phyloP scores from a whole-genome alignment of 2,329 filamentous ascomycete genomes.

The Beauveria sp. region DNA sequence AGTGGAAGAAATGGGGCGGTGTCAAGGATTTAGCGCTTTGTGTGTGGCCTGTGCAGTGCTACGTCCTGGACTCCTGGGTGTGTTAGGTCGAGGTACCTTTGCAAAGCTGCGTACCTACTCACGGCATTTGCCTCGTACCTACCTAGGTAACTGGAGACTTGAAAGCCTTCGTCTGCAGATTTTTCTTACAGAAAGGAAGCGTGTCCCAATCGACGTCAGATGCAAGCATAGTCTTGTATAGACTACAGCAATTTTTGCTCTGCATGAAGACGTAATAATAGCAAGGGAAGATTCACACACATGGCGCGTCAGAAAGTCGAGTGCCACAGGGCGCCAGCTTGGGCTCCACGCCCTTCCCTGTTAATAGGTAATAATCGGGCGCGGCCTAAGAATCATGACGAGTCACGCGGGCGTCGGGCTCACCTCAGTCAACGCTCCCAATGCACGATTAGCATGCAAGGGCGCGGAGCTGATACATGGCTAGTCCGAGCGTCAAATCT shows the following conservation, averaged over 20 bases:
- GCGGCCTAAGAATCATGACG: neutral
- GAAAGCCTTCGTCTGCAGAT: no score
- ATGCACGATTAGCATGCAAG: neutral
- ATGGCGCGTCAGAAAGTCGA: neutral
- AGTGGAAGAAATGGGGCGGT: slow-evolving; percentile 10
- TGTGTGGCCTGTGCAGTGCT: slow-evolving; percentile 13
- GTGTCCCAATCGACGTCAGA: neutral
- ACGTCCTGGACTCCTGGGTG: neutral
- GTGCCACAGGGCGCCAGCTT: neutral
- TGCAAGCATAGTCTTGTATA: neutral
- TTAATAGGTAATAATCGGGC: neutral
- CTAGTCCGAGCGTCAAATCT: neutral
- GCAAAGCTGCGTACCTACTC: neutral
- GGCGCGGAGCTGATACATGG: neutral
- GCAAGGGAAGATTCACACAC: neutral
- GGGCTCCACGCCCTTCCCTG: slow-evolving; percentile 8
- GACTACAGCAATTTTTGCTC: neutral
- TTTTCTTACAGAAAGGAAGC: neutral
- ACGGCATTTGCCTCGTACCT: neutral
- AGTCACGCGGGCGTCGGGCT: slow-evolving; percentile 6
- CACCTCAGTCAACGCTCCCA: neutral
- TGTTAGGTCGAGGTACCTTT: neutral
- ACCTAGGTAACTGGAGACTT: neutral
- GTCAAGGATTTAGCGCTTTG: slow-evolving; percentile 13
- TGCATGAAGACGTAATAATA: neutral